phyloP scores from a whole-genome alignment of 164 flowering plant genomes.

The Magnolia changhungtana region DNA sequence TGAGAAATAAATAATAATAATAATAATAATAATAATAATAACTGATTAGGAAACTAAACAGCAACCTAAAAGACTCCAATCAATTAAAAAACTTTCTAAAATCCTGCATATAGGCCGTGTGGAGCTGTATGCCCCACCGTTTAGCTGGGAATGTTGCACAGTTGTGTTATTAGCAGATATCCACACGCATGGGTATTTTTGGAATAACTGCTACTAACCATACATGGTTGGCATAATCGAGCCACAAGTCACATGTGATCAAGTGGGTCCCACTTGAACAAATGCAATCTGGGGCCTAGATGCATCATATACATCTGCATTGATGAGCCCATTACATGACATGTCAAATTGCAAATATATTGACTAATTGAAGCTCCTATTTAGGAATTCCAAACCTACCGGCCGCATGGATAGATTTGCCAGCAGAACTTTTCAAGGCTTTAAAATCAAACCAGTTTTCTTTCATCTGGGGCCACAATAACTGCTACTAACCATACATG shows the following conservation, averaged over 20 bases:
- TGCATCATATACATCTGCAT: background rate
- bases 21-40: no score
- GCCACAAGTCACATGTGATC: no score
- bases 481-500: no score
- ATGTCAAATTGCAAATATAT: background rate
- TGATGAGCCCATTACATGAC: background rate
- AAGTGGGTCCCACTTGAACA: no score
- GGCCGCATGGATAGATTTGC: background rate
- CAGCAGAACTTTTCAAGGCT: slow-evolving; percentile 11
- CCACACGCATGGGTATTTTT: background rate
- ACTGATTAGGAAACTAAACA: no score
- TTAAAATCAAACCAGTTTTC: slow-evolving; percentile 16
- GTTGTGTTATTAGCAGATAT: background rate
- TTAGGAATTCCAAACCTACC: background rate
- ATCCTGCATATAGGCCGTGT: no score
- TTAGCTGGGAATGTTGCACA: background rate
- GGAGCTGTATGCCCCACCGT: no score
- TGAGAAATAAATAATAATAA: no score
- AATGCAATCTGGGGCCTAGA: no score
- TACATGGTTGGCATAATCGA: no score
- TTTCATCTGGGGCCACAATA: slow-evolving; percentile 1
- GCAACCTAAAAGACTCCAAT: no score
- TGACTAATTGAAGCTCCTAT: background rate
- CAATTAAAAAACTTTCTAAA: no score
- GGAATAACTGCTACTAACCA: background rate